Evolutionary conservation across 306 rosid species (phyloP), one percentile per base, ranked within the genome.

Genomic region (Coriaria nepalensis): DNA sequence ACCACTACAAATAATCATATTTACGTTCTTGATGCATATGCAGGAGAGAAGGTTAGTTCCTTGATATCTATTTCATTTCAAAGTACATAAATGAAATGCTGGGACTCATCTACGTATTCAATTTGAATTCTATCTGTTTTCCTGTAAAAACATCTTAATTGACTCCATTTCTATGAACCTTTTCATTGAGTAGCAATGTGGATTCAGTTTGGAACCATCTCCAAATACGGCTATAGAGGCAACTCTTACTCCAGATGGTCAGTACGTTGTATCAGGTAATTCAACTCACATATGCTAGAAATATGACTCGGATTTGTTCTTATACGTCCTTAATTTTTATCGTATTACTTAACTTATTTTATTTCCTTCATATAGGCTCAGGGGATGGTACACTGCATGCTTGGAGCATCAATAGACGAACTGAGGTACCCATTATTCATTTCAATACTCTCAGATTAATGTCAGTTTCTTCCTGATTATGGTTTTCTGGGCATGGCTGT

Each of bases 1-100:
- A 84, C 95, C 10, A 90, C 95, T 32, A 77, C 95, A 45, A 77
- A 74, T 66, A 84, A 84, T 68, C 72, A 79, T 49, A 73, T 84
- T 47, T 90, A 90, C 65, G 87, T 90, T 72, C 95, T 90, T 32
- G 95, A 90, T 65, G 97, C 97, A 10, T 90, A 90, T 45, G 92
- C 72, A 12, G 97, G 97, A 62, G 95, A 90, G 47, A 90, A 90
- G 90, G 95, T 88, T 49, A 64, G 49, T 15, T 46, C 60, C 62
- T 40, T 54, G 42, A 20, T 3, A 20, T 20, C 1, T 9, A n/a
- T 41, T 7, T 54, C 46, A 6, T 6, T 33, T 42, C 6, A 5
- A 45, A 45, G 49, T 45, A 0, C 5, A 13, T 7, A 45, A 20
- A 20, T 20, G 29, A 20, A 1, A 20, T 20, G 29, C 1, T 20